A percentile compares a stretch with the other conserved stretches of the same genome.
phyloP scores from a whole-genome alignment of 139 green algal genomes.

The Haematococcus sp. region DNA sequence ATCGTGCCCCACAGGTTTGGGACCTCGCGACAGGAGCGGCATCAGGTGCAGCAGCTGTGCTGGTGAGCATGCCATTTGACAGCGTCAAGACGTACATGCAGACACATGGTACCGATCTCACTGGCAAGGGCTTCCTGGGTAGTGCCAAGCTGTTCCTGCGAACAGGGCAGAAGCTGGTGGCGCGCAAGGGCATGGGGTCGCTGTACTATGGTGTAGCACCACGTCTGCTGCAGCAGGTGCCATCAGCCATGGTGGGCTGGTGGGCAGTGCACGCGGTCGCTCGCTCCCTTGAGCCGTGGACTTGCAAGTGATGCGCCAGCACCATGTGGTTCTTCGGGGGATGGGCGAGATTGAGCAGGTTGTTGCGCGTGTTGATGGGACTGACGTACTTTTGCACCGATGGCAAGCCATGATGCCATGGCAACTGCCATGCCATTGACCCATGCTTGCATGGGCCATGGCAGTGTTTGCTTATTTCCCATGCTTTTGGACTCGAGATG shows the following conservation, averaged over 20 bases:
- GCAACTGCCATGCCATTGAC: too few species aligned
- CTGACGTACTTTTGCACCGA: too few species aligned
- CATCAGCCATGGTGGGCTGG: constrained; percentile 28
- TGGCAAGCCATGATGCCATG: too few species aligned
- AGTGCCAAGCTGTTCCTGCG: constrained; percentile 32
- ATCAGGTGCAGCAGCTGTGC: constrained; percentile 29
- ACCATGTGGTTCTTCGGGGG: too few species aligned
- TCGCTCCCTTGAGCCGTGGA: constrained; percentile 19
- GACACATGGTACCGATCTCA: constrained; percentile 7
- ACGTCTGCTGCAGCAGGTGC: constrained; percentile 50
- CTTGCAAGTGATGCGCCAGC: neutral
- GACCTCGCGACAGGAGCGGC: constrained; percentile 36
- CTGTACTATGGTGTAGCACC: constrained; percentile 67
- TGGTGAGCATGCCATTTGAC: constrained; percentile 6
- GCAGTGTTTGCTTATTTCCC: too few species aligned
- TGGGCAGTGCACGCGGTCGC: constrained; percentile 19
- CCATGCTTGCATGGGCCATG: too few species aligned
- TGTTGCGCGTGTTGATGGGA: too few species aligned
- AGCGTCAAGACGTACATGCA: neutral
- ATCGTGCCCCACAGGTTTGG: constrained; percentile 17
- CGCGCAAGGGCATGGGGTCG: constrained; percentile 31
- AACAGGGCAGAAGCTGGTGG: constrained; percentile 38
- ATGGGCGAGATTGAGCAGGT: too few species aligned
- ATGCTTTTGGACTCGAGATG: too few species aligned
- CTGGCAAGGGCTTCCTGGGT: constrained; percentile 19